A percentile compares a stretch with the other conserved stretches of the same genome.
Evolutionary conservation across 805 yeast genomes (phyloP).

Genomic region (Schwanniomyces occidentalis): DNA sequence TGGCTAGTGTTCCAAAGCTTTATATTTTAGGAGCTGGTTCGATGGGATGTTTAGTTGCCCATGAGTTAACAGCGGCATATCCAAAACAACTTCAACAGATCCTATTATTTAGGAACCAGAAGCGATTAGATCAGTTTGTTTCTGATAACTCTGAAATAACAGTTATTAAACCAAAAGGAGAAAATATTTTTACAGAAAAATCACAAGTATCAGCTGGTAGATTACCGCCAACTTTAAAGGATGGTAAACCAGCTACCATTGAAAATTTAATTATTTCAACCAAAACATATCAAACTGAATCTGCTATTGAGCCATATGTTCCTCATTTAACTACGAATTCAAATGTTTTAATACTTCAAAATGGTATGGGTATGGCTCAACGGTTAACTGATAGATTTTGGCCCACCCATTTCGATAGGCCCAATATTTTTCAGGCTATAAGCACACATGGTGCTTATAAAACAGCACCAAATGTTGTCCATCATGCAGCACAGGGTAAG

Average conservation of each 20-base stretch:
- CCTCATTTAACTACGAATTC: slow-evolving; percentile 50
- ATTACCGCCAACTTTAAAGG: slow-evolving; percentile 16
- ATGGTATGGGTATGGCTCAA: slow-evolving; percentile 77
- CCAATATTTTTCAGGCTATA: slow-evolving; percentile 70
- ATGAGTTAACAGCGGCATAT: slow-evolving; percentile 39
- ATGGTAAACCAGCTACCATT: slow-evolving; percentile 27
- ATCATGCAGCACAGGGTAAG: slow-evolving; percentile 74
- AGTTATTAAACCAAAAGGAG: slow-evolving; percentile 20
- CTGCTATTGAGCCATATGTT: slow-evolving; percentile 59
- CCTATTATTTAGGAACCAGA: slow-evolving; percentile 38
- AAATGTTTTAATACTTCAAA: slow-evolving; percentile 70
- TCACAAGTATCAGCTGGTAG: slow-evolving; percentile 21
- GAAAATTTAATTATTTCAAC: slow-evolving; percentile 71
- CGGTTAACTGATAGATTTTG: slow-evolving; percentile 52
- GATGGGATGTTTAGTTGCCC: slow-evolving; percentile 52
- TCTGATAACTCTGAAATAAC: slow-evolving; percentile 40
- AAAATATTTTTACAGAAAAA: slow-evolving; percentile 13
- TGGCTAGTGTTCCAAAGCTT: slow-evolving; percentile 16
- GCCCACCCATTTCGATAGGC: slow-evolving; percentile 48
- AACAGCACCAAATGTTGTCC: slow-evolving; percentile 25
- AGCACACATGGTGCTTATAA: slow-evolving; percentile 82
- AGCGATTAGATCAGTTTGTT: slow-evolving; percentile 41
- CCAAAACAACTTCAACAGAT: slow-evolving; percentile 42
- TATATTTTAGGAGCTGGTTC: slow-evolving; percentile 55
- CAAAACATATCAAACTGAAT: slow-evolving; percentile 71